These are phyloP conservation scores for Moniliophthora roreri DNA, from an alignment of 1,284 basidiomycete genomes.

Conservation along the genomic window DNA sequence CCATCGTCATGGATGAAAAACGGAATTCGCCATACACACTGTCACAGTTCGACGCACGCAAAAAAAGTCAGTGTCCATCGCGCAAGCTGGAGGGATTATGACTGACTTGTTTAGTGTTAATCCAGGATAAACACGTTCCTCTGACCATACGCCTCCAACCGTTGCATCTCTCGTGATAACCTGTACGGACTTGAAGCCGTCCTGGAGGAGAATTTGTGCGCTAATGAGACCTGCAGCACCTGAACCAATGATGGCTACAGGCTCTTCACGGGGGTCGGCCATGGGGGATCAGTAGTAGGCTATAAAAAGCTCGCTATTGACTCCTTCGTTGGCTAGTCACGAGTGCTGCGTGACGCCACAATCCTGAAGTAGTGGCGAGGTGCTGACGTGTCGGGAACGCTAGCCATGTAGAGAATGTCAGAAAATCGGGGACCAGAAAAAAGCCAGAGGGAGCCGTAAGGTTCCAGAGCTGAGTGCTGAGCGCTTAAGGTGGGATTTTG, in stretches of 20 bases:
- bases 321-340: too few relatives aligned
- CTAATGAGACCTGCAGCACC: conserved; percentile 28
- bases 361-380: too few relatives aligned
- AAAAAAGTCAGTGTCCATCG: not conserved
- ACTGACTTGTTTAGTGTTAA: conserved; percentile 56
- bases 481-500: too few relatives aligned
- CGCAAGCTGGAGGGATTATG: not conserved
- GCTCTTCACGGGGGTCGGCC: not conserved
- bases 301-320: too few relatives aligned
- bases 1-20: conserved; percentile 55
- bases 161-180: conserved; percentile 23
- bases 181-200: conserved; percentile 26
- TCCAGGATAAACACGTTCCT: conserved; percentile 44
- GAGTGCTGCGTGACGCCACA: too few relatives aligned
- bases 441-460: too few relatives aligned
- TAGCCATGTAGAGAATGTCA: too few relatives aligned
- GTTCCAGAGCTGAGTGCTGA: too few relatives aligned
- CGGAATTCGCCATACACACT: conserved; percentile 62
- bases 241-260: conserved; percentile 22
- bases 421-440: too few relatives aligned
- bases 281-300: too few relatives aligned
- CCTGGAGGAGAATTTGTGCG: conserved; percentile 22
- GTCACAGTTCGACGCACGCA: conserved; percentile 33
- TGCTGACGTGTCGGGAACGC: too few relatives aligned
- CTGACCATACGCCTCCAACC: conserved; percentile 24